Evolutionary conservation across 2,329 filamentous ascomycete species (phyloP).

Genomic region (Fonsecaea multimorphosa): DNA sequence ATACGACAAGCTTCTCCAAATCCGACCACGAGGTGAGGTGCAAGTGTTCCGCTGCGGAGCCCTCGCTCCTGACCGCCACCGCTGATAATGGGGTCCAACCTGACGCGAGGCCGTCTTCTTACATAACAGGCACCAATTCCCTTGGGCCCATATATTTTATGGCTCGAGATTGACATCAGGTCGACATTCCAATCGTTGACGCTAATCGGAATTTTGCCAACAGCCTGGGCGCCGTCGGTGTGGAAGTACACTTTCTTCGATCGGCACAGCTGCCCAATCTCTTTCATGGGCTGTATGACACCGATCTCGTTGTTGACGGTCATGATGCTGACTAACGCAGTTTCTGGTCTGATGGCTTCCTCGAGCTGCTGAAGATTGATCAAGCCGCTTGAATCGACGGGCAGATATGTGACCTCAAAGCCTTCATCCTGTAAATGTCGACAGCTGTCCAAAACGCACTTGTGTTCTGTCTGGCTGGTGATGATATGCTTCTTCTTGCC

Average conservation of each 20-base stretch:
- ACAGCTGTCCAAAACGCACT: constrained; percentile 97
- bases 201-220: constrained; percentile 96
- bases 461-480: constrained; percentile 97
- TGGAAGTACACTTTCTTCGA: constrained; percentile 97
- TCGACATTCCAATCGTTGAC: constrained; percentile 99
- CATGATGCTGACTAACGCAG: constrained; percentile 94
- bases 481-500: constrained; percentile 99
- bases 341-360: constrained; percentile 88
- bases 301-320: constrained; percentile 99
- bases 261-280: constrained; percentile 92
- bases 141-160: constrained; percentile 99
- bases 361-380: constrained; percentile 83
- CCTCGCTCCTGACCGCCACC: constrained; percentile 97
- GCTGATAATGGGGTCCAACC: constrained; percentile 93
- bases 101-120: constrained; percentile 86
- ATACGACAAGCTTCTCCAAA: constrained; percentile 96
- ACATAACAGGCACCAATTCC: constrained; percentile 97
- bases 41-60: constrained; percentile 89
- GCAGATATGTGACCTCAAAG: constrained; percentile 95
- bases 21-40: constrained; percentile 85
- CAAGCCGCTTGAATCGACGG: constrained; percentile 85
- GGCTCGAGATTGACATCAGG: constrained; percentile 96
- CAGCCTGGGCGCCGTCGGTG: constrained; percentile 92
- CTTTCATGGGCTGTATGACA: constrained; percentile 93
- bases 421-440: constrained; percentile 96